phyloP scores from a whole-genome alignment of 805 yeast genomes.

The Candida cerambycidarum region DNA sequence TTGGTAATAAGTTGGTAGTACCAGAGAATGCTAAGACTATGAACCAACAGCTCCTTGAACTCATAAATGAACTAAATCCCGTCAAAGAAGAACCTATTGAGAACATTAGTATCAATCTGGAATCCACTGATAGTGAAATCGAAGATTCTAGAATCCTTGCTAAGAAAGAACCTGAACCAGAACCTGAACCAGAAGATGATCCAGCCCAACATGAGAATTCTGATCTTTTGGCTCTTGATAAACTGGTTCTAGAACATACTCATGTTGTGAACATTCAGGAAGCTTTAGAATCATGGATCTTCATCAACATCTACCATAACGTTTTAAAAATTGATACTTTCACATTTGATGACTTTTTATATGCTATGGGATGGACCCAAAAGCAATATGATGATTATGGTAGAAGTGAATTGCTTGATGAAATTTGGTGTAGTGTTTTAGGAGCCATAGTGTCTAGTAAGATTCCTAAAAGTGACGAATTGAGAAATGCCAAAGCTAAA shows the following conservation, averaged over 20 bases:
- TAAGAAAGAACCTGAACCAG: conserved; percentile 1
- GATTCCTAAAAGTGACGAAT: conserved; percentile 23
- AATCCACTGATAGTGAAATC: conserved; percentile 11
- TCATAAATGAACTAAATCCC: conserved; percentile 3
- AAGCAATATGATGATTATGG: conserved; percentile 39
- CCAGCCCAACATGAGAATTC: conserved; percentile 7
- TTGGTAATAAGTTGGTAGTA: conserved; percentile 18
- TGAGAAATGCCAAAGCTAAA: conserved; percentile 35
- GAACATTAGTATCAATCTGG: conserved; percentile 1
- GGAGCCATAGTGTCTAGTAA: conserved; percentile 51
- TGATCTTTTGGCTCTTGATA: conserved; percentile 12
- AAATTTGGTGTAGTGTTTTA: conserved; percentile 65
- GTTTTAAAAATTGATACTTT: conserved; percentile 68
- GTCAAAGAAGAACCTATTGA: conserved; percentile 4
- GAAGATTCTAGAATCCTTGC: not conserved
- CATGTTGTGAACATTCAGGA: conserved; percentile 31
- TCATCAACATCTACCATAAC: conserved; percentile 66
- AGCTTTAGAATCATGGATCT: conserved; percentile 71
- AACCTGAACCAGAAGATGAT: conserved; percentile 4
- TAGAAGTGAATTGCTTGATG: conserved; percentile 56
- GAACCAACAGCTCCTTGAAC: conserved; percentile 19
- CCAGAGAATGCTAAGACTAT: conserved; percentile 27
- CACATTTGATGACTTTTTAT: conserved; percentile 75
- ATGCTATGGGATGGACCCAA: conserved; percentile 50
- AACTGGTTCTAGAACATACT: conserved; percentile 12